These are phyloP conservation scores for Rubus idaeus DNA, from an alignment of 306 rosid species.

Conservation along the genomic window DNA sequence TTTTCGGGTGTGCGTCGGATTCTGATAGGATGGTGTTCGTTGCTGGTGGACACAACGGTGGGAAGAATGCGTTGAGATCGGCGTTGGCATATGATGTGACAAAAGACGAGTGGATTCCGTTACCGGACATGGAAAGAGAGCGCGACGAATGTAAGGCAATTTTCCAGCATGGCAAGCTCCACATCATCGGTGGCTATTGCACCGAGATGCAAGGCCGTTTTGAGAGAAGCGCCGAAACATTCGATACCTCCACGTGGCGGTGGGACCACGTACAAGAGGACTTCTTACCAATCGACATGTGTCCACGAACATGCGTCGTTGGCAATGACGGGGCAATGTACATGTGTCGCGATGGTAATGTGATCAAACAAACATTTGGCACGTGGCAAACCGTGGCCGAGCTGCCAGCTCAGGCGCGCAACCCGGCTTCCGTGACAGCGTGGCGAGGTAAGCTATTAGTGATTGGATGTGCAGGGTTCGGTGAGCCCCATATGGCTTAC, in stretches of 20 bases:
- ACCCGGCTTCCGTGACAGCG: constrained; percentile 35
- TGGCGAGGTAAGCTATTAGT: constrained; percentile 37
- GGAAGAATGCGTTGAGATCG: constrained; percentile 62
- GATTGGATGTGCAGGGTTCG: constrained; percentile 49
- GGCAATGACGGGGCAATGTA: constrained; percentile 22
- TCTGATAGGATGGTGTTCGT: constrained; percentile 38
- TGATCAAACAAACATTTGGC: background rate
- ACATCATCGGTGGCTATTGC: constrained; percentile 56
- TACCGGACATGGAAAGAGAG: constrained; percentile 59
- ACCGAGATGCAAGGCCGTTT: constrained; percentile 70
- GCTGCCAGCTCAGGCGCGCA: constrained; percentile 44
- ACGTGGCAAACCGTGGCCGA: constrained; percentile 44
- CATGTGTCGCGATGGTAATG: constrained; percentile 40
- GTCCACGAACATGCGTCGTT: constrained; percentile 49
- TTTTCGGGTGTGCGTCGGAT: constrained; percentile 60
- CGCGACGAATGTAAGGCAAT: constrained; percentile 70
- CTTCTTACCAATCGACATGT: constrained; percentile 37
- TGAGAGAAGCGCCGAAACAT: constrained; percentile 52
- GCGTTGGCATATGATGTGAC: constrained; percentile 53
- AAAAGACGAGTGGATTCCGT: constrained; percentile 38
- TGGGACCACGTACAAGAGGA: constrained; percentile 42
- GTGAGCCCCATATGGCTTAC: constrained; percentile 44
- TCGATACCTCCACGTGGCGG: constrained; percentile 39
- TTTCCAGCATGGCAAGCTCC: constrained; percentile 35
- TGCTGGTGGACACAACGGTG: constrained; percentile 67